phyloP scores from a whole-genome alignment of 1,139 yeast species.

The Kodamaea derodonti region DNA sequence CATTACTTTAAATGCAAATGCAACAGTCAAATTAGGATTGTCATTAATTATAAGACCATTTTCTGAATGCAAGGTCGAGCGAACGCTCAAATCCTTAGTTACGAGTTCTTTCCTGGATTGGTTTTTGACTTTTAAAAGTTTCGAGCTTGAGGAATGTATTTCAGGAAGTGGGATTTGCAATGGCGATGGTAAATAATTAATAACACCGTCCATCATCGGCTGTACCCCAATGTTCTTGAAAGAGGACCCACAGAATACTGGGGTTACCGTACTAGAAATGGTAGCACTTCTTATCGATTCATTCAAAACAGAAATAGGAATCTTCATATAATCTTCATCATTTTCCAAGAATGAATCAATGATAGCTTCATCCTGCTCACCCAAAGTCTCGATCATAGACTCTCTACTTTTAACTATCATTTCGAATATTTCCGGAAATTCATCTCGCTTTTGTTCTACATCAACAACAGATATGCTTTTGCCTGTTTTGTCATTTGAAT shows the following conservation, averaged over 20 bases:
- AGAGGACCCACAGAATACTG: slow-evolving; percentile 91
- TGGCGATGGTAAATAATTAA: slow-evolving; percentile 80
- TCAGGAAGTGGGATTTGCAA: slow-evolving; percentile 59
- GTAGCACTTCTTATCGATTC: slow-evolving; percentile 64
- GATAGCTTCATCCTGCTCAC: slow-evolving; percentile 75
- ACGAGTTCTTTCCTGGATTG: slow-evolving; percentile 14
- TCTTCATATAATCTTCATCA: slow-evolving; percentile 65
- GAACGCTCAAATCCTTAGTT: slow-evolving; percentile 19
- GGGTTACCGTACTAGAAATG: slow-evolving; percentile 54
- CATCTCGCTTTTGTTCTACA: slow-evolving; percentile 24
- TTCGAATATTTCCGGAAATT: slow-evolving; percentile 34
- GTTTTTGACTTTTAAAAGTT: slow-evolving; percentile 10
- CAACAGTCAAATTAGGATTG: slow-evolving; percentile 61
- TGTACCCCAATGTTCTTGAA: slow-evolving; percentile 93
- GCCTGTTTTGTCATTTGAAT: slow-evolving; percentile 48
- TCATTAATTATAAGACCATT: slow-evolving; percentile 52
- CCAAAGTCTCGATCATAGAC: slow-evolving; percentile 75
- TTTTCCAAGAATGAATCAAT: slow-evolving; percentile 73
- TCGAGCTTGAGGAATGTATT: slow-evolving; percentile 28
- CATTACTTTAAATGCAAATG: slow-evolving; percentile 86
- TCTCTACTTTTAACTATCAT: slow-evolving; percentile 61
- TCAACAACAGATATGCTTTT: slow-evolving; percentile 50
- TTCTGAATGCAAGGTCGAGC: slow-evolving; percentile 34
- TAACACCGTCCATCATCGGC: slow-evolving; percentile 82
- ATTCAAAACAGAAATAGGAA: slow-evolving; percentile 49